phyloP scores from a whole-genome alignment of 2,329 filamentous ascomycete species.

The Cladophialophora psammophila region DNA sequence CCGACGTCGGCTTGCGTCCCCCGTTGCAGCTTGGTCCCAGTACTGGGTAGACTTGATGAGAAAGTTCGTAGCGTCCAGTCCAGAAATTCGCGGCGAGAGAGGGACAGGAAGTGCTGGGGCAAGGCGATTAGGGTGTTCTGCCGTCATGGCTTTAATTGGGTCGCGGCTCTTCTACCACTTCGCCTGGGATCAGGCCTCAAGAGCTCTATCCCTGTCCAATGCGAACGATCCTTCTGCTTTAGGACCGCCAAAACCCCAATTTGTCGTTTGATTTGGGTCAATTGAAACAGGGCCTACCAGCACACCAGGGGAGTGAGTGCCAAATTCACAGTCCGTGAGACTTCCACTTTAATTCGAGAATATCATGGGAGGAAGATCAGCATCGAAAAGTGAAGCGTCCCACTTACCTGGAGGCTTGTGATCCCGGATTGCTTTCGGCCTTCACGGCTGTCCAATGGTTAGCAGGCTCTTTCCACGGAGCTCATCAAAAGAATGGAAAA shows the following conservation, averaged over 20 bases:
- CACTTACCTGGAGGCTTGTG: not conserved
- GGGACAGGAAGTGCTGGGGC: conserved; percentile 17
- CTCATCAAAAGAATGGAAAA: not conserved
- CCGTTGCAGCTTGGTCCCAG: conserved; percentile 16
- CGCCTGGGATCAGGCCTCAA: conserved; percentile 37
- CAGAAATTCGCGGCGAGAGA: conserved; percentile 6
- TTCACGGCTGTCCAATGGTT: not conserved
- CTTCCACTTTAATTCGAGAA: conserved; percentile 7
- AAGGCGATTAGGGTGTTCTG: conserved; percentile 26
- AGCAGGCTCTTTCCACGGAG: not conserved
- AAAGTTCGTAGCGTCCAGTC: conserved; percentile 25
- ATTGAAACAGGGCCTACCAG: not conserved
- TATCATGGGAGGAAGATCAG: not conserved
- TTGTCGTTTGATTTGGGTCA: conserved; percentile 22
- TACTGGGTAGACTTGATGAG: conserved; percentile 8
- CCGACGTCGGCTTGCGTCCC: conserved; percentile 30
- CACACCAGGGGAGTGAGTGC: not conserved
- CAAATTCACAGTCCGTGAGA: not conserved
- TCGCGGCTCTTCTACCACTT: conserved; percentile 28
- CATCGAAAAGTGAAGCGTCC: conserved; percentile 4
- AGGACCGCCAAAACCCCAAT: conserved; percentile 22
- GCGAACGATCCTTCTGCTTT: conserved; percentile 30
- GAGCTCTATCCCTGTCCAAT: conserved; percentile 28
- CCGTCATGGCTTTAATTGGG: conserved; percentile 27
- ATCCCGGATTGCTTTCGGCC: not conserved